Conservation (phyloP, 164 flowering plant genomes). For the Dillenia suffruticosa region DNA sequence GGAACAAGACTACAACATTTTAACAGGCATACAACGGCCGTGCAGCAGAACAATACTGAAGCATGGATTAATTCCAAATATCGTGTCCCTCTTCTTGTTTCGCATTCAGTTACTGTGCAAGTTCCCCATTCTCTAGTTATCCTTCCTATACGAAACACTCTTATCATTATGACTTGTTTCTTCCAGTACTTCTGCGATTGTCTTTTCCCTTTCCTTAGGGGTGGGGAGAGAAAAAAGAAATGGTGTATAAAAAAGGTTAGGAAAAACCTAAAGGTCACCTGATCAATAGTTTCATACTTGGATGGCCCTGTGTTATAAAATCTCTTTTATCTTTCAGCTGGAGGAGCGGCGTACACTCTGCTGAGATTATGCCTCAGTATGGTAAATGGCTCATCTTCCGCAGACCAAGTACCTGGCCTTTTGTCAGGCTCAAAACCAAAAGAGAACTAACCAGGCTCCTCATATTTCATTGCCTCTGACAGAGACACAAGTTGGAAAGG, state of each 20-base stretch:
- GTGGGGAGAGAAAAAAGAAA: background rate
- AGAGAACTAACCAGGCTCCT: conserved; percentile 54
- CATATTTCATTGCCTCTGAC: conserved; percentile 65
- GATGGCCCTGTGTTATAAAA: conserved; percentile 63
- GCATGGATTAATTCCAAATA: too few relatives aligned
- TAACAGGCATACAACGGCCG: too few relatives aligned
- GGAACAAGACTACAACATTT: too few relatives aligned
- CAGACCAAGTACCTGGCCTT: conserved; percentile 58
- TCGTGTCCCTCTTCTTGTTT: too few relatives aligned
- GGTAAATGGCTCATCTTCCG: conserved; percentile 54
- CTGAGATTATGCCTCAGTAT: conserved; percentile 60
- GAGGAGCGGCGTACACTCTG: conserved; percentile 77
- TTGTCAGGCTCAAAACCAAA: conserved; percentile 44
- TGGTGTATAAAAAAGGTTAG: background rate
- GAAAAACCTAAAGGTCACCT: conserved; percentile 36
- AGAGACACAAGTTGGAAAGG: conserved; percentile 70
- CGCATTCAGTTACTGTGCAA: too few relatives aligned
- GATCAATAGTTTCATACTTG: conserved; percentile 78
- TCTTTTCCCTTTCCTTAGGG: too few relatives aligned
- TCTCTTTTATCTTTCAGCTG: conserved; percentile 58
- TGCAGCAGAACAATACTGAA: too few relatives aligned
- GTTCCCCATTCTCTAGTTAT: too few relatives aligned
- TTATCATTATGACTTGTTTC: too few relatives aligned
- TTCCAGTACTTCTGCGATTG: too few relatives aligned
- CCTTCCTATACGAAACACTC: too few relatives aligned